phyloP scores from a whole-genome alignment of 2,329 filamentous ascomycete genomes.

The Fusarium brachygibbosum region DNA sequence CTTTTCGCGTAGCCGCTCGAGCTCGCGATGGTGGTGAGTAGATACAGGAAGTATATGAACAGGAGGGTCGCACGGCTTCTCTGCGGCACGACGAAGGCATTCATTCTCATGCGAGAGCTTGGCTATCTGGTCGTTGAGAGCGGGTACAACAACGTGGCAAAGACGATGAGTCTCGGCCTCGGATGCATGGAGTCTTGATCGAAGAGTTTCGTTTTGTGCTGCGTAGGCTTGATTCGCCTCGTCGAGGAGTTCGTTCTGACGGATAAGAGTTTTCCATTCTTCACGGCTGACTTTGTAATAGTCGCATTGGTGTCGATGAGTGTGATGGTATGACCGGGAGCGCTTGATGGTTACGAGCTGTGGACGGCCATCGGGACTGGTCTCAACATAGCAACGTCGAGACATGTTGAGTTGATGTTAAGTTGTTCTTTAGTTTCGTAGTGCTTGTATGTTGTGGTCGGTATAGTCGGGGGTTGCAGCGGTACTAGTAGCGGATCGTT shows the following conservation, averaged over 20 bases:
- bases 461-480: constrained; percentile 2
- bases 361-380: constrained; percentile 51
- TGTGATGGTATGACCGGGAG: constrained; percentile 55
- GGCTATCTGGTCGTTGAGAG: constrained; percentile 56
- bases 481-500: constrained; percentile 2
- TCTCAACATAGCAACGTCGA: constrained; percentile 56
- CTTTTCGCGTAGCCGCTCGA: constrained; percentile 53
- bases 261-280: constrained; percentile 55
- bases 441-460: not conserved
- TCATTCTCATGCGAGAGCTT: constrained; percentile 57
- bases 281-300: constrained; percentile 55
- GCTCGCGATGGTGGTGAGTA: constrained; percentile 44
- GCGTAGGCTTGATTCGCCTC: constrained; percentile 54
- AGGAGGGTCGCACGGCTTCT: constrained; percentile 50
- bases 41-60: constrained; percentile 13
- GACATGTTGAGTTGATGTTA: constrained; percentile 49
- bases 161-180: constrained; percentile 55
- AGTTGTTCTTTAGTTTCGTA: not conserved
- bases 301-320: constrained; percentile 52
- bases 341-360: constrained; percentile 59
- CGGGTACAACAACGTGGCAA: constrained; percentile 51
- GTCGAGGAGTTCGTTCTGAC: constrained; percentile 55
- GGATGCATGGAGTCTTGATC: constrained; percentile 53
- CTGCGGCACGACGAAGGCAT: constrained; percentile 55
- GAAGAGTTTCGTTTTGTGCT: constrained; percentile 53